Evolutionary conservation across 2,329 filamentous ascomycete species (phyloP).

Genomic region (Diaporthe vaccinii): DNA sequence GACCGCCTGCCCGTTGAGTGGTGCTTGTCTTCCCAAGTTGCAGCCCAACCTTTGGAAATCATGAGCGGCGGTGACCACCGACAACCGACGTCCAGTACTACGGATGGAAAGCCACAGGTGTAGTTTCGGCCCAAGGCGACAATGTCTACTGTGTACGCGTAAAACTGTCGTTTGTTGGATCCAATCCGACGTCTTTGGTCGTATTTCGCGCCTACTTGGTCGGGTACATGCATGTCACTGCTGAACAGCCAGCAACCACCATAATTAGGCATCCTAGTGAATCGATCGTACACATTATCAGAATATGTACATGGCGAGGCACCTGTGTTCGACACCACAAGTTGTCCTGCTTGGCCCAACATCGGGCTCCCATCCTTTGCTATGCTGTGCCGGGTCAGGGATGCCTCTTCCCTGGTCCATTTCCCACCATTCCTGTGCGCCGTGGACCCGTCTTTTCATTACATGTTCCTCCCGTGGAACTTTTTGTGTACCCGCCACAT

Average conservation of each 20-base stretch:
- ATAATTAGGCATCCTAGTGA: background rate
- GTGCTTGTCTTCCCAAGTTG: background rate
- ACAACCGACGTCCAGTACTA: background rate
- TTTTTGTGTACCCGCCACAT: conserved; percentile 27
- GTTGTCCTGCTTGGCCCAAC: background rate
- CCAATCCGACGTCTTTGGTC: no score
- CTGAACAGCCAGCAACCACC: background rate
- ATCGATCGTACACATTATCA: background rate
- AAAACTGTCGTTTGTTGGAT: background rate
- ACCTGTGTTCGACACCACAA: background rate
- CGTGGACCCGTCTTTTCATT: conserved; percentile 11
- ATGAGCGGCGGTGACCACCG: conserved; percentile 21
- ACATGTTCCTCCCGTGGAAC: conserved; percentile 10
- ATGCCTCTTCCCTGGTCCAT: background rate
- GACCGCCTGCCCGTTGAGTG: background rate
- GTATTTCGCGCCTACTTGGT: background rate
- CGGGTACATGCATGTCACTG: background rate
- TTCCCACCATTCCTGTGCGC: conserved; percentile 1
- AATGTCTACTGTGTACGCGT: background rate
- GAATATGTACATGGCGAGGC: conserved; percentile 9
- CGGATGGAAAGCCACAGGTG: background rate
- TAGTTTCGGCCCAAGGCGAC: background rate
- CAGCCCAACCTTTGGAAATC: background rate
- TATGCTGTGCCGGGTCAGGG: background rate
- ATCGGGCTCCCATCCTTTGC: background rate